Evolutionary conservation across 1,284 basidiomycete species (phyloP), one percentile per base, ranked within the genome.

Genomic region (Lentinus polychrous): DNA sequence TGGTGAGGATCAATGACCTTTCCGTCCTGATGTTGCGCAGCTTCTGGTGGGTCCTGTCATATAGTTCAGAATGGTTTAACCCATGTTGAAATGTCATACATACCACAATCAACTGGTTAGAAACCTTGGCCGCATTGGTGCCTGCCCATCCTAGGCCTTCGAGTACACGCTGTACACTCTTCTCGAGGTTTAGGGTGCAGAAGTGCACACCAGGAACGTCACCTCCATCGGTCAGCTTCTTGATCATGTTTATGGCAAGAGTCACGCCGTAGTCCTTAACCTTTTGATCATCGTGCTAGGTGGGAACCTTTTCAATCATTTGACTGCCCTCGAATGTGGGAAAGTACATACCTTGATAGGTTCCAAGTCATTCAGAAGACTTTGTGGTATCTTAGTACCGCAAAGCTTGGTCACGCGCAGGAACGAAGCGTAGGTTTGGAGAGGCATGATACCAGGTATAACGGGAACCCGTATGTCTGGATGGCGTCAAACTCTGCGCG

Each of bases 171-270:
- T 86, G 85, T 5, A 98, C 87, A 56, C 93, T 96, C 72, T 94
- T 95, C 66, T 99, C 96, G 14, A 99, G 78, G 66, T 99, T 99
- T 55, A 99, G 76, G 3, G 96, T 99, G 66, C 94, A 98, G 56
- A 99, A 86, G 66, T 99, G 94, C 46, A 97, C 86, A 1, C 93
- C 93, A 3, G 76, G 74, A 15, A 97, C 75, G 18, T 78, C 77
- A 8, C 81, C 78, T 48, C 83, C 78, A 2, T 53, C 56, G 3
- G 70, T 76, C 49, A 87, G 62, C 40, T 71, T 71, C 43, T 61
- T 67, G 52, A 96, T 85, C 75, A 89, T 94, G 41, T 81, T 72
- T 3, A 87, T 82, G 2, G 90, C 87, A 1, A 94, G 74, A 20
- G 74, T 70, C 24, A 94, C 81, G 12, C 94, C 94, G 57, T 89